Evolutionary conservation across 164 flowering plant species (phyloP).

Genomic region (Warburgia ugandensis): DNA sequence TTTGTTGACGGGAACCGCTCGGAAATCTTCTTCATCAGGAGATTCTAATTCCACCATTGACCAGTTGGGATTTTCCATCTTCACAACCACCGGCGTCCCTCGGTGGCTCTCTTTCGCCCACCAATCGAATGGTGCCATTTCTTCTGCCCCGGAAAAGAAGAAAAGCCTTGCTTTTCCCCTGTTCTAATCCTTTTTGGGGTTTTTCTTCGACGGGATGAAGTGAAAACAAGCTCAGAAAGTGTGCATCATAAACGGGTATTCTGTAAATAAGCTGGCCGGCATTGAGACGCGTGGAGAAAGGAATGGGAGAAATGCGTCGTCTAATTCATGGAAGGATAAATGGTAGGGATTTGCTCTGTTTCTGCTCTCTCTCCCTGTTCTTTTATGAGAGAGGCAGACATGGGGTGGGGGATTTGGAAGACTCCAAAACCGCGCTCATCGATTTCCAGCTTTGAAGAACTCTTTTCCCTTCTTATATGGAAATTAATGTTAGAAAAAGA

Average conservation of each 20-base stretch:
- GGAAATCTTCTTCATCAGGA: conserved; percentile 47
- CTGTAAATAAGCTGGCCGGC: too few species aligned
- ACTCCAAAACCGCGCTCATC: conserved; percentile 17
- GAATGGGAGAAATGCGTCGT: not conserved
- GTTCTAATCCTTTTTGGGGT: too few species aligned
- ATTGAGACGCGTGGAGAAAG: conserved; percentile 6
- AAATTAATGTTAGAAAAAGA: too few species aligned
- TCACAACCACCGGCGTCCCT: conserved; percentile 80
- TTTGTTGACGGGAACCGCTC: too few species aligned
- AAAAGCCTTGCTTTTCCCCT: too few species aligned
- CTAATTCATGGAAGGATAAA: conserved; percentile 5
- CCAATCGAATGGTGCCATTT: conserved; percentile 63
- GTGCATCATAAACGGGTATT: too few species aligned
- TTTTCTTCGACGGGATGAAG: too few species aligned
- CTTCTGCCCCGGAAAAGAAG: too few species aligned
- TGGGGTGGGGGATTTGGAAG: conserved; percentile 2
- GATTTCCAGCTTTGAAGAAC: conserved; percentile 17
- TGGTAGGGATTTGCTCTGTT: too few species aligned
- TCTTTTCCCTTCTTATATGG: too few species aligned
- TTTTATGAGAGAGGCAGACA: conserved; percentile 8
- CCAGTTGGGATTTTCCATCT: conserved; percentile 90
- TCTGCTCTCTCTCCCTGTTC: too few species aligned
- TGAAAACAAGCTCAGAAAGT: too few species aligned
- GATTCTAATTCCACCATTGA: conserved; percentile 68
- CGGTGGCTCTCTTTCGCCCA: conserved; percentile 53